These are phyloP conservation scores for Tephrocybe rancida DNA, from an alignment of 768 basidiomycete genomes.

Conservation along the genomic window DNA sequence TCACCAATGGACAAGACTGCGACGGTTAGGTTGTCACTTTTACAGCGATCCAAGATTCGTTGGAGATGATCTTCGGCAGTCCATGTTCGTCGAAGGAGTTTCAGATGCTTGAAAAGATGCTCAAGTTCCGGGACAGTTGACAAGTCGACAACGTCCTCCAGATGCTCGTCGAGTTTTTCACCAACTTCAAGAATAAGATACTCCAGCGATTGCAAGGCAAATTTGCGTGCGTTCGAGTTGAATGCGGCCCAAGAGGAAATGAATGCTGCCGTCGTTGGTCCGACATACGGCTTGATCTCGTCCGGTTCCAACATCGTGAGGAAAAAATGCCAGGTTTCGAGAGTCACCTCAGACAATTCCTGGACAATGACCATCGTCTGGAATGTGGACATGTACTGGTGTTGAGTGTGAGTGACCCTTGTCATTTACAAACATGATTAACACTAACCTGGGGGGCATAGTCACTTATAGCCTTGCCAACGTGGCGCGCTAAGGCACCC, in stretches of 20 bases:
- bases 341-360: constrained; percentile 75
- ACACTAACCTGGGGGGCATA: constrained; percentile 83
- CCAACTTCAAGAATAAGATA: constrained; percentile 72
- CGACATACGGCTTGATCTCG: constrained; percentile 84
- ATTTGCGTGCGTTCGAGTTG: constrained; percentile 45
- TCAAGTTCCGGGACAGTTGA: constrained; percentile 68
- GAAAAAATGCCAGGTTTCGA: constrained; percentile 82
- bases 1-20: constrained; percentile 75
- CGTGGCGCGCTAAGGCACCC: constrained; percentile 66
- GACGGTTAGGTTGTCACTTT: constrained; percentile 81
- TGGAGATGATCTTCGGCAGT: constrained; percentile 56
- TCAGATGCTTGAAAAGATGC: constrained; percentile 42
- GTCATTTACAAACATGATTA: neutral
- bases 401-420: constrained; percentile 8
- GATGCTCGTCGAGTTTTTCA: constrained; percentile 49
- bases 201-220: constrained; percentile 62
- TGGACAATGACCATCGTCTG: constrained; percentile 84
- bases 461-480: constrained; percentile 71
- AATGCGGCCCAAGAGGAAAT: constrained; percentile 77
- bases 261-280: constrained; percentile 85
- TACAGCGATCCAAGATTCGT: constrained; percentile 71
- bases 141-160: constrained; percentile 83
- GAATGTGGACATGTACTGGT: constrained; percentile 92
- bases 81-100: constrained; percentile 47
- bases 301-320: constrained; percentile 61